Percentiles rank a stretch among this genome's conserved stretches.
Evolutionary conservation across 2,329 filamentous ascomycete species (phyloP).

Genomic region (Calonectria pauciramosa): DNA sequence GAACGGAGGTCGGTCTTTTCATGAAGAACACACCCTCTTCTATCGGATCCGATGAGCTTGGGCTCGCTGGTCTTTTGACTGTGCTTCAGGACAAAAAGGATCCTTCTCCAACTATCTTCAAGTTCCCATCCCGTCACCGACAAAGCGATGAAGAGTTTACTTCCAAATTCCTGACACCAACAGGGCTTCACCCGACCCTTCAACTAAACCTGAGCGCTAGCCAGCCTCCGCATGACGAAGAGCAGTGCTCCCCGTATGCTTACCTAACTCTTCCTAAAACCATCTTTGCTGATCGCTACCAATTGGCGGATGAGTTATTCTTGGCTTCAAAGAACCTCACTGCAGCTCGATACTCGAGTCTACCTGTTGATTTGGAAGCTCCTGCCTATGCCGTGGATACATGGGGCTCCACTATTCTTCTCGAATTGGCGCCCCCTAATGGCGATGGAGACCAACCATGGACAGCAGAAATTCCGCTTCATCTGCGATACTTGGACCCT

Average conservation of each 20-base stretch:
- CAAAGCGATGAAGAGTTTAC: slow-evolving; percentile 71
- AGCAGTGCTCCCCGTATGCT: slow-evolving; percentile 80
- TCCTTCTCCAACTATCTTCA: slow-evolving; percentile 83
- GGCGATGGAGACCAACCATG: slow-evolving; percentile 60
- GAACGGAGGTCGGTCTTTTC: slow-evolving; percentile 86
- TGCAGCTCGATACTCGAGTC: slow-evolving; percentile 75
- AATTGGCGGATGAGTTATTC: slow-evolving; percentile 82
- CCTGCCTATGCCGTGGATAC: slow-evolving; percentile 81
- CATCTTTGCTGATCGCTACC: slow-evolving; percentile 90
- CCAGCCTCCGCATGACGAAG: slow-evolving; percentile 64
- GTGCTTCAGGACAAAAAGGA: slow-evolving; percentile 82
- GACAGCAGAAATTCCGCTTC: slow-evolving; percentile 82
- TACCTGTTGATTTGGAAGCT: slow-evolving; percentile 90
- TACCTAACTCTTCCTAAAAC: slow-evolving; percentile 86
- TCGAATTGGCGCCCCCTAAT: slow-evolving; percentile 76
- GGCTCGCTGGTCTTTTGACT: slow-evolving; percentile 82
- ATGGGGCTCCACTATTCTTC: slow-evolving; percentile 85
- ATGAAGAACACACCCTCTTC: slow-evolving; percentile 71
- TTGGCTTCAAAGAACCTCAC: slow-evolving; percentile 84
- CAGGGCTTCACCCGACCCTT: slow-evolving; percentile 87
- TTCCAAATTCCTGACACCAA: slow-evolving; percentile 76
- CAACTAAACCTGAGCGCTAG: slow-evolving; percentile 73
- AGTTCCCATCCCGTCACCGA: slow-evolving; percentile 84
- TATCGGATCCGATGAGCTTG: slow-evolving; percentile 79
- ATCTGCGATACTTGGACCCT: slow-evolving; percentile 85